Base-by-base conservation (phyloP, 2,329 filamentous ascomycete species). In the Verticillium albo-atrum region DNA sequence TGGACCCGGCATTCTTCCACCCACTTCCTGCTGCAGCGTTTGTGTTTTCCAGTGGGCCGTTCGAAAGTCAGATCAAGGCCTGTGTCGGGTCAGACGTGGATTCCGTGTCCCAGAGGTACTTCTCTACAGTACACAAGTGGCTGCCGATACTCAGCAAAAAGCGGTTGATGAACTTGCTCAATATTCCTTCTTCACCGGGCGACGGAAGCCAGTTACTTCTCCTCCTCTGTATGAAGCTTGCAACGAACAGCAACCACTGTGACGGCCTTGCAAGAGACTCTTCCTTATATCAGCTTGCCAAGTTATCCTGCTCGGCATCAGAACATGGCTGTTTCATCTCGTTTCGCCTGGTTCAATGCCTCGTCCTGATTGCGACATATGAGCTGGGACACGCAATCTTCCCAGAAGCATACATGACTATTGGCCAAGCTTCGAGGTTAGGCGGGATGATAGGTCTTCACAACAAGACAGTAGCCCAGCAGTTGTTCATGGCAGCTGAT, bases 61-160 rank as follows among this genome's bases (percentile, higher is more conserved):
- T 26, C 15, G 50, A 52, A 25, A 28, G 50, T 23, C 6, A 52
- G 23, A 52, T 52, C 50, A 52, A 26, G 25, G 7, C 50, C 26
- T 23, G 25, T 7, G 6, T 52, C 20, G 50, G 20, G 9, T 54
- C 3, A 42, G 55, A 15, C 37, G 58, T 6, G 59, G 35, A 55
- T 26, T 20, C 55, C 20, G 32, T 57, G 3, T 60, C 50, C 20
- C 34, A 60, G 17, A 15, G 9, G 7, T 67, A 63, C 37, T 60
- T 67, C 20, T 55, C 55, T 1, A 60, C 57, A 20, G 15, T 62
- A 4, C 61, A 67, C 14, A 57, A 5, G 2, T 66, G 62, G 61
- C 54, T 67, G 14, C 61, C 63, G 7, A 56, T 64, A 15, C 61
- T 65, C 9, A 64, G 63, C 57, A 63, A 58, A 27, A 65, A 67